Percentiles rank a stretch among this genome's conserved stretches.
phyloP scores from a whole-genome alignment of 2,329 filamentous ascomycete genomes.

The Aspergillus ibericus region DNA sequence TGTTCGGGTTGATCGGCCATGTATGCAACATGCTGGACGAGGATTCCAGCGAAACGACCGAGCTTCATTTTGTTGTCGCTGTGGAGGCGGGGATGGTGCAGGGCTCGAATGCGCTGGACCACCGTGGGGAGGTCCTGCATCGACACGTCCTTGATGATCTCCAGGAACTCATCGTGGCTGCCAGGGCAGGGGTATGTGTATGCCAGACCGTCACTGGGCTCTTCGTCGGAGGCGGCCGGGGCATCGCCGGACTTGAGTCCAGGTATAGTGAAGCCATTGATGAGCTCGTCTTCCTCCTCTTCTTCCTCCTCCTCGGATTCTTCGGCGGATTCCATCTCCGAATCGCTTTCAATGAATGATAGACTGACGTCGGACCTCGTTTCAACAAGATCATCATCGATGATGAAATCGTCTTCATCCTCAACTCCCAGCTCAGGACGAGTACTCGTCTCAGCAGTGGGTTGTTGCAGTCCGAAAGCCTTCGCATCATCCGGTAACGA shows the following conservation, averaged over 20 bases:
- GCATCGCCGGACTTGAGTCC: constrained; percentile 18
- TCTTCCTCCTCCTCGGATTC: constrained; percentile 57
- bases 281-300: constrained; percentile 68
- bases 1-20: constrained; percentile 52
- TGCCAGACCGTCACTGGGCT: constrained; percentile 58
- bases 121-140: constrained; percentile 70
- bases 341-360: constrained; percentile 46
- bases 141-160: constrained; percentile 62
- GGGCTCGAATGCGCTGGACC: constrained; percentile 82
- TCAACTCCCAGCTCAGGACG: constrained; percentile 66
- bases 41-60: constrained; percentile 51
- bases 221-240: constrained; percentile 38
- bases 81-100: constrained; percentile 87
- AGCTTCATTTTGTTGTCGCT: constrained; percentile 84
- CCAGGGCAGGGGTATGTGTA: constrained; percentile 86
- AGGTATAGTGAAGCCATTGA: constrained; percentile 61
- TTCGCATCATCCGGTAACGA: constrained; percentile 57
- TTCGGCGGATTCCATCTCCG: constrained; percentile 59
- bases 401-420: constrained; percentile 90
- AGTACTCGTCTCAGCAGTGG: constrained; percentile 34
- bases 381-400: constrained; percentile 85
- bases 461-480: constrained; percentile 62
- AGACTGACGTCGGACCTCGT: constrained; percentile 64
- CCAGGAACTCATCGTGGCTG: constrained; percentile 70
- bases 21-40: constrained; percentile 59